phyloP scores from a whole-genome alignment of 2,329 filamentous ascomycete species.

The Arthrobotrys iridis region DNA sequence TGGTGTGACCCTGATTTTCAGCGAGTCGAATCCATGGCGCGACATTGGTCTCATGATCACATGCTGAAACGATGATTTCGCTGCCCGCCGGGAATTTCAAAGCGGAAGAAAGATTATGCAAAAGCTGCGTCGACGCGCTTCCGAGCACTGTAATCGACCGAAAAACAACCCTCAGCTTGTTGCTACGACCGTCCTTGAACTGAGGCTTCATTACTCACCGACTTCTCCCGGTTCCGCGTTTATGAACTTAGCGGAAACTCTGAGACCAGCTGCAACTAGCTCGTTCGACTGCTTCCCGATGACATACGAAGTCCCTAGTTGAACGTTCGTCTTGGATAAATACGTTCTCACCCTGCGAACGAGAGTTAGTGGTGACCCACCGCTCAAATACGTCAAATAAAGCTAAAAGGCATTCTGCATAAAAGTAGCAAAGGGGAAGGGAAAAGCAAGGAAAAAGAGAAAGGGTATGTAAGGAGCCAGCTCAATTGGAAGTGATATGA shows the following conservation, averaged over 20 bases:
- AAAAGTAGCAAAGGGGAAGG: too few relatives aligned
- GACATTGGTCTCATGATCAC: conserved; percentile 83
- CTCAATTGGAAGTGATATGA: background rate
- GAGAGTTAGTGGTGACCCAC: too few relatives aligned
- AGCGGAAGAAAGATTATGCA: conserved; percentile 74
- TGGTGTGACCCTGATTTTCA: conserved; percentile 67
- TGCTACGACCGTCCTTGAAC: too few relatives aligned
- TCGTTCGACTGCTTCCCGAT: conserved; percentile 70
- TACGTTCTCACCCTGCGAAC: conserved; percentile 71
- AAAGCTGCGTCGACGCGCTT: conserved; percentile 77
- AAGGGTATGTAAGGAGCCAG: background rate
- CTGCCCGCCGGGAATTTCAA: conserved; percentile 66
- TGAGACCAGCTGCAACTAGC: conserved; percentile 70
- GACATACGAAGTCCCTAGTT: conserved; percentile 76
- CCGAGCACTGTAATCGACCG: conserved; percentile 70
- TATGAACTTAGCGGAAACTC: conserved; percentile 75
- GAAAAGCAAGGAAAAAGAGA: background rate
- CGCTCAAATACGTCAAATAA: too few relatives aligned
- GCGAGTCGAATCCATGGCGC: conserved; percentile 78
- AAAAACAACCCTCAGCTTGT: too few relatives aligned
- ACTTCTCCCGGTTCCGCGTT: conserved; percentile 75
- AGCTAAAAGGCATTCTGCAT: too few relatives aligned
- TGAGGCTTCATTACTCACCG: conserved; percentile 63
- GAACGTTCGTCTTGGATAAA: conserved; percentile 75
- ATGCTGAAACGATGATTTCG: conserved; percentile 72